Base-by-base conservation (phyloP, 352 stramenopile species). In the Phytophthora brassicae region DNA sequence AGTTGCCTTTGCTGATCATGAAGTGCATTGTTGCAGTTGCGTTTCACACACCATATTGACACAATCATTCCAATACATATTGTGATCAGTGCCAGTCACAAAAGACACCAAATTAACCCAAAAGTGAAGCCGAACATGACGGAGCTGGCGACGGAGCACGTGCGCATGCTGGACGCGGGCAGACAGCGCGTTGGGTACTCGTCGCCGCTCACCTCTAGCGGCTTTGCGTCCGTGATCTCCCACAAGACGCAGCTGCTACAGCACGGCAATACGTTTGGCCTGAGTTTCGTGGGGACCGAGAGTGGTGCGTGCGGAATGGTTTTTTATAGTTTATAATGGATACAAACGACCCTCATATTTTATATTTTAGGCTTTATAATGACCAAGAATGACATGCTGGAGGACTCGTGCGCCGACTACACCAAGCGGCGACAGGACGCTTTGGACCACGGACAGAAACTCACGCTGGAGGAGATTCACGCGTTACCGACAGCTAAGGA, bases 161-260 rank as follows among this genome's bases (percentile, higher is more conserved):
- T 92, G 49, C 84, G 84, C 70, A 81, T 92, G 74, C 56, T 92
- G 48, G 79, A 89, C 51, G 78, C 77, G 17, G 84, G 84, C 19
- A 76, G 79, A 39, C 65, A 88, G 49, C 68, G 66, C 52, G 47
- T 80, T 6, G 59, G 56, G n/a, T 82, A 79, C 64, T 51, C 68
- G 41, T 70, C 69, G 52, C 56, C 67, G 20, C 38, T 65, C 19
- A 67, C 46, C n/a, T 62, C 68, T 8, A 54, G 38, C 48, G 43
- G 54, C 50, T 75, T 88, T 53, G 51, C 57, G 38, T 55, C 56
- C 2, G 68, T 75, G 29, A 50, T 19, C n/a, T 78, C 69, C 31
- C 60, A 64, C 39, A 88, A 79, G 58, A 80, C 71, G 41, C 71
- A 86, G 48, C 45, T 80, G 63, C 43, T 86, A n/a, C 71, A 73